phyloP scores from a whole-genome alignment of 352 stramenopile genomes.

The Phytophthora hibernalis region DNA sequence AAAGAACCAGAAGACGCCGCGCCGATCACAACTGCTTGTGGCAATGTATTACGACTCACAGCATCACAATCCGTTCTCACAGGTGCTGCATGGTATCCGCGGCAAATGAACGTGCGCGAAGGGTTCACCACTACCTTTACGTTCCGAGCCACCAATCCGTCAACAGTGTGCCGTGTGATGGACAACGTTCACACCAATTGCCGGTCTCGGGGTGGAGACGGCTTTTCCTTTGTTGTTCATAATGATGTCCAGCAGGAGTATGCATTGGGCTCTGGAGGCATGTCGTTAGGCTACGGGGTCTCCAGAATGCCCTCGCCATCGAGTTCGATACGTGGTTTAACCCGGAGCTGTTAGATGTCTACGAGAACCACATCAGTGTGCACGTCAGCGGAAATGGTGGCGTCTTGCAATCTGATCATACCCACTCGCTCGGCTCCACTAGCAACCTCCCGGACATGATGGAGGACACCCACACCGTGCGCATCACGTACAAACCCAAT shows the following conservation, averaged over 20 bases:
- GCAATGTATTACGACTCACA: constrained; percentile 82
- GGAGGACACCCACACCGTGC: constrained; percentile 64
- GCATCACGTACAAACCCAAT: constrained; percentile 80
- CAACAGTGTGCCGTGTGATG: constrained; percentile 85
- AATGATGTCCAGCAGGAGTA: constrained; percentile 61
- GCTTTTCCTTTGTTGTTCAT: constrained; percentile 89
- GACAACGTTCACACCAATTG: constrained; percentile 90
- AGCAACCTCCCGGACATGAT: constrained; percentile 85
- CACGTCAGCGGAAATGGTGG: constrained; percentile 56
- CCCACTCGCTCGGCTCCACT: constrained; percentile 75
- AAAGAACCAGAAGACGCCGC: constrained; percentile 28
- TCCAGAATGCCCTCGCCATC: constrained; percentile 87
- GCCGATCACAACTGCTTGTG: constrained; percentile 60
- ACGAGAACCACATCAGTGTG: constrained; percentile 94
- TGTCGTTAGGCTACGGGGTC: constrained; percentile 89
- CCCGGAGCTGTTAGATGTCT: constrained; percentile 83
- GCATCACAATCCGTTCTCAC: constrained; percentile 70
- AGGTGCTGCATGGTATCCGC: constrained; percentile 92
- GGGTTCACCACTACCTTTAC: constrained; percentile 92
- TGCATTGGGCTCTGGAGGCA: constrained; percentile 71
- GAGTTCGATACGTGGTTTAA: constrained; percentile 96
- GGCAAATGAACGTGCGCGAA: constrained; percentile 89
- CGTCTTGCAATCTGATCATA: constrained; percentile 72
- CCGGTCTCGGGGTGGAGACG: constrained; percentile 73
- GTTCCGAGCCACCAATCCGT: constrained; percentile 88